Conservation (phyloP, 352 stramenopile species). For the Phytophthora vignae region DNA sequence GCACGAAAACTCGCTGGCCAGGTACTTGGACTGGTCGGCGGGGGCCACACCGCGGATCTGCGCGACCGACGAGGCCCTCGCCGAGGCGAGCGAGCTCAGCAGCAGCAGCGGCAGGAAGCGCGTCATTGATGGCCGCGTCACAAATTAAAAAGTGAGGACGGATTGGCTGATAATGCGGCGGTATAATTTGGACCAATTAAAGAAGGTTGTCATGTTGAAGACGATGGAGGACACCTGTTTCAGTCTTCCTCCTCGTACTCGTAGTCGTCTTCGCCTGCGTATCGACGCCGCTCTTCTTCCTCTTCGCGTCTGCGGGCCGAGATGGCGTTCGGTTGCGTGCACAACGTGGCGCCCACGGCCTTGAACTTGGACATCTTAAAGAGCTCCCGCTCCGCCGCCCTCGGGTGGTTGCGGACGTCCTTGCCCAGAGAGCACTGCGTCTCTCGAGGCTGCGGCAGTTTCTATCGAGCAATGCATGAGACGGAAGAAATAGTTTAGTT, state of each 20-base stretch:
- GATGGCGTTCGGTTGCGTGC: slow-evolving; percentile 60
- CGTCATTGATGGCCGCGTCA: slow-evolving; percentile 17
- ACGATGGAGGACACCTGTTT: slow-evolving; percentile 4
- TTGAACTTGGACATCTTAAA: slow-evolving; percentile 93
- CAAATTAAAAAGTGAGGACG: slow-evolving; percentile 10
- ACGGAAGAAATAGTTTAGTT: background rate
- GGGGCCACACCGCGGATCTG: slow-evolving; percentile 56
- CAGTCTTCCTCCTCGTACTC: slow-evolving; percentile 4
- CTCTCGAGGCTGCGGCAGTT: slow-evolving; percentile 76
- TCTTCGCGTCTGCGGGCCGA: slow-evolving; percentile 14
- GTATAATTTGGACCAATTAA: slow-evolving; percentile 22
- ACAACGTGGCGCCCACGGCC: slow-evolving; percentile 70
- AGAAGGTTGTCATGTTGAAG: slow-evolving; percentile 17
- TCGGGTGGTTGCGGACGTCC: slow-evolving; percentile 64
- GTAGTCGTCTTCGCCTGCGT: slow-evolving; percentile 1
- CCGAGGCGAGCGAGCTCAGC: slow-evolving; percentile 14
- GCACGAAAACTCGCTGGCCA: slow-evolving; percentile 39
- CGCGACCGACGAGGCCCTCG: background rate
- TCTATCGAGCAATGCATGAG: slow-evolving; percentile 36
- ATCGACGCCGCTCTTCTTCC: slow-evolving; percentile 6
- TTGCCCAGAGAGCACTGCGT: slow-evolving; percentile 74
- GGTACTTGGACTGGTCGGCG: slow-evolving; percentile 38
- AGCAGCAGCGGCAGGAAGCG: slow-evolving; percentile 18
- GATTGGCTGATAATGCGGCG: slow-evolving; percentile 23
- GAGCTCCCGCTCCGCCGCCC: slow-evolving; percentile 44